These are phyloP conservation scores for Podospora pseudopauciseta DNA, from an alignment of 495 filamentous ascomycete genomes.

Conservation along the genomic window DNA sequence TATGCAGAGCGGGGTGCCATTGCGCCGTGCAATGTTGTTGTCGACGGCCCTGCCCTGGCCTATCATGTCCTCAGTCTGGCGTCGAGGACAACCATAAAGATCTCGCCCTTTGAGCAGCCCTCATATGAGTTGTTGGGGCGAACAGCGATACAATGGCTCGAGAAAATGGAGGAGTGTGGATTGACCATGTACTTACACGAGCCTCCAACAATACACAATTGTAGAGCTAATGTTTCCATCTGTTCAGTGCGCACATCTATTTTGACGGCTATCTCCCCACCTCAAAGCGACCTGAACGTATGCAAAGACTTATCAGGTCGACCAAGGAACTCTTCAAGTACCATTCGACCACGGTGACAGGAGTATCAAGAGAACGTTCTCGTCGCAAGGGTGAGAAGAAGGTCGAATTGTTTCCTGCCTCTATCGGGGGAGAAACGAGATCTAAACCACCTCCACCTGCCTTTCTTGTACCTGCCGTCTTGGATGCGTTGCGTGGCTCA, in stretches of 20 bases:
- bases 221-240: slow-evolving; percentile 15
- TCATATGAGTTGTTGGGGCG: slow-evolving; percentile 58
- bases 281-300: slow-evolving; percentile 29
- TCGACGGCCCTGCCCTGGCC: slow-evolving; percentile 75
- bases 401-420: slow-evolving; percentile 21
- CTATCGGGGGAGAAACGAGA: slow-evolving; percentile 14
- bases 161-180: slow-evolving; percentile 46
- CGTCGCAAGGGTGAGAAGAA: background rate
- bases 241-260: slow-evolving; percentile 55
- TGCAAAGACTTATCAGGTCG: slow-evolving; percentile 25
- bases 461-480: slow-evolving; percentile 66
- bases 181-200: slow-evolving; percentile 53
- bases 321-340: slow-evolving; percentile 27
- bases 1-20: slow-evolving; percentile 53
- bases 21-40: slow-evolving; percentile 46
- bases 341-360: slow-evolving; percentile 15
- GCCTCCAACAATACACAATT: background rate
- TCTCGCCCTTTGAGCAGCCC: slow-evolving; percentile 50
- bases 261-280: slow-evolving; percentile 74
- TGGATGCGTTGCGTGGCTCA: slow-evolving; percentile 53
- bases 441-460: slow-evolving; percentile 50
- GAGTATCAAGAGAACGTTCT: slow-evolving; percentile 17
- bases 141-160: slow-evolving; percentile 59
- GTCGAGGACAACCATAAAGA: slow-evolving; percentile 36
- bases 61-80: slow-evolving; percentile 63